These are phyloP conservation scores for Hortiboletus campestris DNA, from an alignment of 768 basidiomycete genomes.

Conservation along the genomic window DNA sequence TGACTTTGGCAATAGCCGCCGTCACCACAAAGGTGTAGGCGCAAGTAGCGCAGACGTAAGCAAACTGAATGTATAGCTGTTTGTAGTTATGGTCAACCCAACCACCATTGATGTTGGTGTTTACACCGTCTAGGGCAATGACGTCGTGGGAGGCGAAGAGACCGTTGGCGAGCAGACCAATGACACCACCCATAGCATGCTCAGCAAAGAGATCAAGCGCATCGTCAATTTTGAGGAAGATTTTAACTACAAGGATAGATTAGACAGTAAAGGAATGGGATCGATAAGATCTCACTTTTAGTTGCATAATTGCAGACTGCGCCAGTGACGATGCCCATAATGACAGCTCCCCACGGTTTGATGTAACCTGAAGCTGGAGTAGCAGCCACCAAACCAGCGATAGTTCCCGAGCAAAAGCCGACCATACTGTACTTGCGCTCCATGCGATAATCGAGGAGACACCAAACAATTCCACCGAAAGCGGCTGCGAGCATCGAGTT, in stretches of 20 bases:
- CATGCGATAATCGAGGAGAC: conserved; percentile 71
- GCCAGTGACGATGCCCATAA: conserved; percentile 73
- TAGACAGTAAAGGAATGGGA: conserved; percentile 1
- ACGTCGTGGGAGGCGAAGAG: conserved; percentile 70
- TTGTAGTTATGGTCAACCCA: conserved; percentile 78
- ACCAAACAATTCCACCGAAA: conserved; percentile 82
- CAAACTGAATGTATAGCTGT: conserved; percentile 77
- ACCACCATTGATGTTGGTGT: conserved; percentile 51
- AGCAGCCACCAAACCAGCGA: conserved; percentile 85
- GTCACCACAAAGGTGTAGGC: conserved; percentile 63
- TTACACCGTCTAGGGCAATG: conserved; percentile 68
- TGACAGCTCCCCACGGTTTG: conserved; percentile 71
- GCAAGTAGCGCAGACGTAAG: conserved; percentile 56
- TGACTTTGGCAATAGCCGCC: conserved; percentile 53
- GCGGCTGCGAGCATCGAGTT: conserved; percentile 87
- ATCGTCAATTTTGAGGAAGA: conserved; percentile 73
- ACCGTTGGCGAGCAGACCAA: conserved; percentile 70
- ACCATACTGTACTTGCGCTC: conserved; percentile 87
- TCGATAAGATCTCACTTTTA: conserved; percentile 49
- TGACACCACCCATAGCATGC: conserved; percentile 82
- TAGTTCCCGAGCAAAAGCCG: conserved; percentile 86
- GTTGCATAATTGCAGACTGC: conserved; percentile 81
- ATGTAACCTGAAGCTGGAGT: conserved; percentile 87
- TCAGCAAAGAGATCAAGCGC: conserved; percentile 91
- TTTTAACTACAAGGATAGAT: conserved; percentile 52